Base-by-base conservation (phyloP, 768 basidiomycete species). In the Hortiboletus flavorubellus region DNA sequence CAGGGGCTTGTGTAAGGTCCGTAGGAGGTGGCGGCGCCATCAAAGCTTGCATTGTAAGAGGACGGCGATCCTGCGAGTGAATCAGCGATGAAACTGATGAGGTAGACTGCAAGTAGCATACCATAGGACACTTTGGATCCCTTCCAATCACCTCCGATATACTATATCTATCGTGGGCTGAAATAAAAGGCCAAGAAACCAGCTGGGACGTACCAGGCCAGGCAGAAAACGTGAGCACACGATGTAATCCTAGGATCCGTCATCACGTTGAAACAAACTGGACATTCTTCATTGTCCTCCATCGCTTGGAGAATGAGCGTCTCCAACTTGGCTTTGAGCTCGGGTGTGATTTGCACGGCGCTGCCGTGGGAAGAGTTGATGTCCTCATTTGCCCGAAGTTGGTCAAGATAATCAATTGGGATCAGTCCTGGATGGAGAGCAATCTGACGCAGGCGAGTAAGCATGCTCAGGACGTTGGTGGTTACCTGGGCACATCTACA, bases 371-470 rank as follows among this genome's bases (percentile, higher is more conserved):
- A 40, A 39, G 62, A 57, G 40, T 70, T 61, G 2, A 71, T 65
- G 29, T 70, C 70, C 4, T 66, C 70, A 4, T 34, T 58, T 15
- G 46, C 42, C 35, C 73, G 73, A 43, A 92, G 76, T 56, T 87
- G 78, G 40, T 89, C 83, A 11, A 91, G 66, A 63, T 92, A 94
- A 56, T 83, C 77, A 8, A 73, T 58, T 5, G 92, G 92, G 46
- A 92, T 73, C 26, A 95, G 76, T 2, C 82, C 83, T 0, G 91
- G 88, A 64, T 94, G 90, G 26, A 93, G 79, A 16, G 80, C 87
- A 18, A 93, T 73, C 70, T 95, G 93, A 31, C 92, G 83, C 68
- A 95, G 76, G 16, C 93, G 87, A 8, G 91, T 93, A n/a, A 93
- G 79, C 79, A 93, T 84, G 57, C 87, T 86, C 37, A 92, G 70